These are phyloP conservation scores for Micractinium conductrix DNA, from an alignment of 139 green algal species.

Conservation along the genomic window DNA sequence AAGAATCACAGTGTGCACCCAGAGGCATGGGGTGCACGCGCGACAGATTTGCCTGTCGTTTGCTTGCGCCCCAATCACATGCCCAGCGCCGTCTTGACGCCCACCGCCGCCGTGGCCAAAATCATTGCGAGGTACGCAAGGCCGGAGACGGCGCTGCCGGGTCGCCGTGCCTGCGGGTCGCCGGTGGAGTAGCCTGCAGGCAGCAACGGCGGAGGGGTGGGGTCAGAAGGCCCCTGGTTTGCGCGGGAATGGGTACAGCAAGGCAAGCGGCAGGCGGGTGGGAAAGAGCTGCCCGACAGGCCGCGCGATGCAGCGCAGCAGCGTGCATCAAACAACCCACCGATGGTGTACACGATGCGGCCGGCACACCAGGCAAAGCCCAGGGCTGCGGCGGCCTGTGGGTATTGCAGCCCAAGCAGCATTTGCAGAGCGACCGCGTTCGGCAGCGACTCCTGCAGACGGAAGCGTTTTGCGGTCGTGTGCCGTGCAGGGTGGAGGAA, in stretches of 20 bases:
- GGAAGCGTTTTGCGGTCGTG: neutral
- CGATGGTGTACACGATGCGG: neutral
- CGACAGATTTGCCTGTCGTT: no score
- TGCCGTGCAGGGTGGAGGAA: neutral
- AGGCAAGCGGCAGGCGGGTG: neutral
- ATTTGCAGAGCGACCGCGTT: constrained; percentile 1
- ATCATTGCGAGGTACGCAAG: constrained; percentile 37
- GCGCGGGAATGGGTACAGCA: no score
- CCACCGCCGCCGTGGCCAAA: neutral
- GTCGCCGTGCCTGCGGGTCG: constrained; percentile 21
- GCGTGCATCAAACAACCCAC: neutral
- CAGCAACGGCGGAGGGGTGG: neutral
- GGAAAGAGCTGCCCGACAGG: no score
- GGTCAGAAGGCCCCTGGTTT: neutral
- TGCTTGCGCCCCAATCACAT: no score
- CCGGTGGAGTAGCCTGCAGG: constrained; percentile 42
- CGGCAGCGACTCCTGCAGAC: constrained; percentile 26
- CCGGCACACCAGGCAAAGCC: constrained; percentile 19
- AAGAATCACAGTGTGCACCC: no score
- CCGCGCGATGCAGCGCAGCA: neutral
- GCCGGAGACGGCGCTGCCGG: neutral
- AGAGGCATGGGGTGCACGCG: no score
- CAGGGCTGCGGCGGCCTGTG: constrained; percentile 24
- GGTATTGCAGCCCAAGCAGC: constrained; percentile 39
- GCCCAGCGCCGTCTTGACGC: neutral